Base-by-base conservation (phyloP, 2,329 filamentous ascomycete species). In the Diaporthe vaccinii region DNA sequence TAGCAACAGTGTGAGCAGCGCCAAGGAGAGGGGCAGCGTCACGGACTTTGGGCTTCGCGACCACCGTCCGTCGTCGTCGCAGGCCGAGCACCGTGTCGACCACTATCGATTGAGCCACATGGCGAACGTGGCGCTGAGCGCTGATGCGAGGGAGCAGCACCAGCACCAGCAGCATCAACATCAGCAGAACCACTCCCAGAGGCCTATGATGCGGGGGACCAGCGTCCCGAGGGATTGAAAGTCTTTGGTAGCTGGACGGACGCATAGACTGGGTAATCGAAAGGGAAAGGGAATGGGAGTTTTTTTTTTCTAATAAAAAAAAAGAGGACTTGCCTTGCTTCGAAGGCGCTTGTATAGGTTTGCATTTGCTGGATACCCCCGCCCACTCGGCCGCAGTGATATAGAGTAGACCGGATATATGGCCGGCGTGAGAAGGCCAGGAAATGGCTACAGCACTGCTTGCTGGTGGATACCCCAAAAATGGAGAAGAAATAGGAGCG, bases 41-140 rank as follows among this genome's bases (percentile, higher is more conserved):
- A 25, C 61, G 36, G 74, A 74, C 4, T 74, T 73, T 25, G 74
- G 74, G 12, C 71, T 74, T 8, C 62, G 71, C 34, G 70, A 75
- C 10, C 71, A 73, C 36, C 69, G 55, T 22, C 74, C 44, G 12
- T 34, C 71, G 20, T 73, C 71, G 10, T 53, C 58, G 9, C 73
- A 74, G 34, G 44, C 58, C 22, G 68, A 53, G 6, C 62, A 61
- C 70, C 55, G 49, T n/a, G 74, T 61, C 39, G 70, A 76, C 44
- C 74, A 74, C 58, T 75, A 72, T 36, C 74, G 74, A 17, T 62
- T 76, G 17, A 76, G 74, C 20, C 74, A 76, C 10, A 76, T 76
- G 74, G 74, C 74, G 4, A 74, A 73, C 22, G 74, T 74, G 10
- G 74, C 72, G 25, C 72, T 76, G 17, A 62, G 72, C 17, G 39